A percentile compares a stretch with the other conserved stretches of the same genome.
Evolutionary conservation across 176 grass and related monocot species (phyloP).

Genomic region (Paspalum notatum): DNA sequence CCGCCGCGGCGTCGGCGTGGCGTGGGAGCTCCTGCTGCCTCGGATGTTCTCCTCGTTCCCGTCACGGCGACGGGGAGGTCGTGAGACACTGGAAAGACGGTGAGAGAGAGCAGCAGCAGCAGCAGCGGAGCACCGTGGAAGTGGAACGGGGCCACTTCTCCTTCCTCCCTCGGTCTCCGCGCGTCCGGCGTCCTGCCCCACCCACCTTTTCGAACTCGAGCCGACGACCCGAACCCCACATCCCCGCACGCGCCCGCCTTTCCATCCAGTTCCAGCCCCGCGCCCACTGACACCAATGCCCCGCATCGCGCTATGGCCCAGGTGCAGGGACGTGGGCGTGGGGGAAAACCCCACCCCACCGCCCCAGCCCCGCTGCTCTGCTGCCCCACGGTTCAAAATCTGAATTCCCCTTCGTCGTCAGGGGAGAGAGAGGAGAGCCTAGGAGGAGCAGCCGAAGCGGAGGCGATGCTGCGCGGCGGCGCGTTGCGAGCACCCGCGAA

Average conservation of each 20-base stretch:
- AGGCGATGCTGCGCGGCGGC: slow-evolving; percentile 32
- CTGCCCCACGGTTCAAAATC: slow-evolving; percentile 40
- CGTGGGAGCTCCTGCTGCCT: slow-evolving; percentile 30
- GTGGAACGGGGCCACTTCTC: neutral
- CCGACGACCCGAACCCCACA: neutral
- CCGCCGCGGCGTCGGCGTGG: no score
- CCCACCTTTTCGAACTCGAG: slow-evolving; percentile 38
- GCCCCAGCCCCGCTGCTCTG: neutral
- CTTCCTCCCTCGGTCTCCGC: slow-evolving; percentile 31
- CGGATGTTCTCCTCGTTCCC: slow-evolving; percentile 16
- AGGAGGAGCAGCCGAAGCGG: neutral
- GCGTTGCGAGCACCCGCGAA: neutral
- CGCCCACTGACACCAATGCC: neutral
- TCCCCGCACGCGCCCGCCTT: neutral
- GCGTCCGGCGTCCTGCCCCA: slow-evolving; percentile 45
- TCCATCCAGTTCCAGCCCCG: fast-evolving
- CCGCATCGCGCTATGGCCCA: neutral
- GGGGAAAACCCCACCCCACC: no score
- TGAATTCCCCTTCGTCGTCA: neutral
- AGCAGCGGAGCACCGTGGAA: no score
- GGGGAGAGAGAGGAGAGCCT: slow-evolving; percentile 1
- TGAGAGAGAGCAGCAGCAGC: neutral
- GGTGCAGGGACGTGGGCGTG: neutral
- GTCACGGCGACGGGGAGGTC: neutral
- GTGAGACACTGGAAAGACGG: neutral